Conservation (phyloP, 768 basidiomycete species). For the Xerocomellus dryophilus region DNA sequence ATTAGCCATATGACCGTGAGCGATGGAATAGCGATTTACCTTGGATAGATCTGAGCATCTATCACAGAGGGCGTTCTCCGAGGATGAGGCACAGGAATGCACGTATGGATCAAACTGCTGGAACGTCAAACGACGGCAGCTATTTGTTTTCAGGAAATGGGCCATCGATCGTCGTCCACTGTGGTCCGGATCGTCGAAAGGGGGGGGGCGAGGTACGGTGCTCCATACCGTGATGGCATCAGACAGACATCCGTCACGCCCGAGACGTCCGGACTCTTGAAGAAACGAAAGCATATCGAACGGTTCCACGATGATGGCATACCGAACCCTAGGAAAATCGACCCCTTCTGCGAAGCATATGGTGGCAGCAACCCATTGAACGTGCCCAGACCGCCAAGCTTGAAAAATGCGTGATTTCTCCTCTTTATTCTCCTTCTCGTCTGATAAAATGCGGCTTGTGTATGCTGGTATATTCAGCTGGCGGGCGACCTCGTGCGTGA, state of each 20-base stretch:
- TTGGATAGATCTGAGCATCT: neutral
- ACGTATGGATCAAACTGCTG: neutral
- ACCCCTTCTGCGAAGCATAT: slow-evolving; percentile 8
- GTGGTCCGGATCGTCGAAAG: neutral
- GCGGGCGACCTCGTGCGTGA: neutral
- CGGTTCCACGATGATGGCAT: neutral
- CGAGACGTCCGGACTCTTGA: slow-evolving; percentile 14
- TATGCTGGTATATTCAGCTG: neutral
- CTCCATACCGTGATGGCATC: slow-evolving; percentile 6
- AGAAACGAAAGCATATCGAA: slow-evolving; percentile 4
- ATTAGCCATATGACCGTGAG: too few relatives aligned
- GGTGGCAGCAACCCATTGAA: neutral
- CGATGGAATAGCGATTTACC: neutral
- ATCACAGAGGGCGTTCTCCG: neutral
- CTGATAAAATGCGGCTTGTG: neutral
- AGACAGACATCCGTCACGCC: neutral
- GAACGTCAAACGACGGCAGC: neutral
- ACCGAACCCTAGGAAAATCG: neutral
- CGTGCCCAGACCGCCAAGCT: neutral
- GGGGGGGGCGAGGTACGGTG: fast-evolving
- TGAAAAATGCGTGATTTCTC: slow-evolving; percentile 2
- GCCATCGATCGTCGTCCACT: neutral
- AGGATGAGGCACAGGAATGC: neutral
- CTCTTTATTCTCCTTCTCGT: neutral
- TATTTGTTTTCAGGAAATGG: neutral